Evolutionary conservation across 1,139 yeast species (phyloP), one percentile per base, ranked within the genome.

Genomic region (Diutina scorzettiae): DNA sequence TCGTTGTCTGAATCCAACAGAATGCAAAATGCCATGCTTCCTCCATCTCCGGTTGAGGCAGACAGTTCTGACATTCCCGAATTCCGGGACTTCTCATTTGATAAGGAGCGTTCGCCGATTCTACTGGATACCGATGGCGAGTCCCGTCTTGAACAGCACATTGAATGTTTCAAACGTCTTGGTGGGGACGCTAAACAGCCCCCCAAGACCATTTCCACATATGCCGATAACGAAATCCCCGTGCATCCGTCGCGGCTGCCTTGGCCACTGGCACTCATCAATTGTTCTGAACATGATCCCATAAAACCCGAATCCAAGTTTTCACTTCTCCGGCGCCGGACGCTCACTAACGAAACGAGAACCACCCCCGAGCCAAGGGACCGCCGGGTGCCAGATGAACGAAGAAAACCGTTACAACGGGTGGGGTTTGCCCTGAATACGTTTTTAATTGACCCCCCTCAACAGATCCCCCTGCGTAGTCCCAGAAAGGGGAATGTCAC

Each of bases 401-500:
- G 9, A 30, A 16, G 21, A 8, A 34, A 19, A 29, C 41, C 25
- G 14, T 61, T 82, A 55, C 78, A 76, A 52, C 66, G 82, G 49
- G 91, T 82, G 19, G 78, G 85, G 0, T 82, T 82, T 57, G 85
- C 82, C 41, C 69, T 80, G 18, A 76, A 78, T 25, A 81, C 86
- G 0, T 82, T 81, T 53, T 72, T 77, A 45, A 77, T 79, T 45
- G 84, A 78, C 49, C 85, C 85, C 0, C 85, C 84, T 1, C 85
- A 78, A 49, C 84, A 78, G 47, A 78, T 78, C 28, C 81, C 83
- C 8, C 73, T 81, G 7, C 61, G 81, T 51, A 66, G 60, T 39
- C 85, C 85, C n/a, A 60, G 83, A 50, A 70, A 70, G 49, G 85
- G 85, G 21, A 81, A 78, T 53, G 91, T 82, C 5, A 89, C 81